These are phyloP conservation scores for Phytophthora pini DNA, from an alignment of 352 stramenopile genomes.

Conservation along the genomic window DNA sequence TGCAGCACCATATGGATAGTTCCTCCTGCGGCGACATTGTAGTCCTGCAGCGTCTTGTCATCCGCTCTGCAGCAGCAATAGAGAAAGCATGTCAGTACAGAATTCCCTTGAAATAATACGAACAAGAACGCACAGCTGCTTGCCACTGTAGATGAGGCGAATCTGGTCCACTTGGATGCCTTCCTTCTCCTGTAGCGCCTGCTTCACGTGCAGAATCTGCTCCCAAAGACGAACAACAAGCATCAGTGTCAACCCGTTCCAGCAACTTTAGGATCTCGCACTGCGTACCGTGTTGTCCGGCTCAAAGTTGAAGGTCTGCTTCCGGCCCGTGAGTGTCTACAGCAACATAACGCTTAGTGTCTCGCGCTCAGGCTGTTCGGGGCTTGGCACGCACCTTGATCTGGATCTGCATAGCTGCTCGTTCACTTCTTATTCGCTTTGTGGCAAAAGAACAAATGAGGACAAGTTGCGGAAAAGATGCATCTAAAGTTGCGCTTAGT, in stretches of 20 bases:
- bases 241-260: not conserved
- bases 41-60: constrained; percentile 97
- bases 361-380: no score
- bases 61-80: constrained; percentile 69
- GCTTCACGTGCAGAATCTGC: constrained; percentile 97
- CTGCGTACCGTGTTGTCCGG: constrained; percentile 76
- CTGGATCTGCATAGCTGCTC: constrained; percentile 78
- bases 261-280: not conserved
- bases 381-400: constrained; percentile 64
- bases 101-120: not conserved
- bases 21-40: constrained; percentile 96
- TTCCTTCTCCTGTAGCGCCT: constrained; percentile 98
- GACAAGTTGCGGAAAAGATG: no score
- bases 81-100: not conserved
- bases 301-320: constrained; percentile 92
- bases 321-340: constrained; percentile 87
- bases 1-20: constrained; percentile 99
- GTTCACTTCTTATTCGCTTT: constrained; percentile 1
- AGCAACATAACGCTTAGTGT: not conserved
- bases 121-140: constrained; percentile 88
- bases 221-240: not conserved
- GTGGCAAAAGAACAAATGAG: constrained; percentile 17
- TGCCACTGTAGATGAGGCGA: constrained; percentile 97
- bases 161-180: constrained; percentile 93
- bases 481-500: not conserved